Evolutionary conservation across 768 basidiomycete species (phyloP).

Genomic region (Agaricus subrufescens): DNA sequence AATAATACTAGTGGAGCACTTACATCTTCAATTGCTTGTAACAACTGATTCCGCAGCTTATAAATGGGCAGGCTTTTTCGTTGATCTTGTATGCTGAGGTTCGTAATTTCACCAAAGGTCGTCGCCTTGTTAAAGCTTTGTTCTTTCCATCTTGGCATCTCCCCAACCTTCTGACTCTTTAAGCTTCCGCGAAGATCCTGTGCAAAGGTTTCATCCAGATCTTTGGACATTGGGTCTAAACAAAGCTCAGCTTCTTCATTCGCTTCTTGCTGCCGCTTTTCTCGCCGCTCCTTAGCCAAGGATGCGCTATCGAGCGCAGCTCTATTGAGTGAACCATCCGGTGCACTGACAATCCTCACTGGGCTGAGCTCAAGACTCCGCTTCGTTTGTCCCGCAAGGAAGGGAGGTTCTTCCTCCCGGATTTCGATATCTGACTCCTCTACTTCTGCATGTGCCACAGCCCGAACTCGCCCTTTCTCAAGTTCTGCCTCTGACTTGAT

Average conservation of each 20-base stretch:
- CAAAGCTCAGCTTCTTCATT: slow-evolving; percentile 96
- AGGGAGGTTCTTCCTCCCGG: slow-evolving; percentile 93
- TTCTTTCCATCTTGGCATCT: slow-evolving; percentile 88
- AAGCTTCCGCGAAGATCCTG: slow-evolving; percentile 84
- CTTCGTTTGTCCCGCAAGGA: slow-evolving; percentile 95
- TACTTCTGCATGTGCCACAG: slow-evolving; percentile 74
- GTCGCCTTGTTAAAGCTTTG: slow-evolving; percentile 93
- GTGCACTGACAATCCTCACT: slow-evolving; percentile 97
- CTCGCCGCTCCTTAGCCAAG: slow-evolving; percentile 91
- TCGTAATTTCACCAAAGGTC: slow-evolving; percentile 91
- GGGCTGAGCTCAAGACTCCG: slow-evolving; percentile 93
- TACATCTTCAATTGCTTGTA: slow-evolving; percentile 89
- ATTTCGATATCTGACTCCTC: slow-evolving; percentile 98
- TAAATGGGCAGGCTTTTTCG: slow-evolving; percentile 88
- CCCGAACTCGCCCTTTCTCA: slow-evolving; percentile 67
- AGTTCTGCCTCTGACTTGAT: slow-evolving; percentile 94
- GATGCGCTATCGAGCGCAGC: slow-evolving; percentile 93
- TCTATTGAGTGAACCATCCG: slow-evolving; percentile 94
- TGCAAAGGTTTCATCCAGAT: slow-evolving; percentile 83
- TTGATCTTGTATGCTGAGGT: slow-evolving; percentile 89
- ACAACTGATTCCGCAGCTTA: slow-evolving; percentile 85
- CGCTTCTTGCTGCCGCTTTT: slow-evolving; percentile 88
- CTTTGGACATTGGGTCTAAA: slow-evolving; percentile 96
- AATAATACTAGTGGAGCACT: slow-evolving; percentile 20
- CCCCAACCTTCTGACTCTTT: slow-evolving; percentile 77